A percentile compares a stretch with the other conserved stretches of the same genome.
These are phyloP conservation scores for Vitellaria paradoxa DNA, from an alignment of 179 eudicot genomes.

Conservation along the genomic window DNA sequence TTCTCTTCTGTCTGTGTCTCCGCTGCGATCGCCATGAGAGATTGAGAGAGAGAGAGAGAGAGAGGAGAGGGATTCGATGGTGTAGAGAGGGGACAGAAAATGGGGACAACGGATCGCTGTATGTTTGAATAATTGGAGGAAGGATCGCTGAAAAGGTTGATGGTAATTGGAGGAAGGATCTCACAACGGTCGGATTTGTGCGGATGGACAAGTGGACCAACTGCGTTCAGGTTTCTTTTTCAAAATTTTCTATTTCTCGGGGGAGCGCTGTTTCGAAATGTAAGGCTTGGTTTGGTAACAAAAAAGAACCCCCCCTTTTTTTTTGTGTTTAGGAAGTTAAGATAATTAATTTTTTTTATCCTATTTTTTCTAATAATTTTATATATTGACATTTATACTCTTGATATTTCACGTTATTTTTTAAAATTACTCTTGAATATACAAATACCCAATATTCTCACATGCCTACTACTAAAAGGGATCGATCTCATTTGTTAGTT, in stretches of 20 bases:
- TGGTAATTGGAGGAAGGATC: background rate
- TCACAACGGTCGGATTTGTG: slow-evolving; percentile 51
- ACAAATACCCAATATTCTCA: too few species aligned
- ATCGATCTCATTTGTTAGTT: too few species aligned
- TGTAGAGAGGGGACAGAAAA: slow-evolving; percentile 6
- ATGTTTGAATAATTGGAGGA: background rate
- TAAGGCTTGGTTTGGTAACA: background rate
- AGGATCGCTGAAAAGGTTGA: background rate
- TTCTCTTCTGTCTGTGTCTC: slow-evolving; percentile 39
- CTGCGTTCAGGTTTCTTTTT: background rate
- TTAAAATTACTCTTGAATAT: too few species aligned
- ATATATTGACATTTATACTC: too few species aligned
- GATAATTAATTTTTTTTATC: too few species aligned
- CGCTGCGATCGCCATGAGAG: slow-evolving; percentile 49
- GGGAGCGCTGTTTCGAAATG: background rate
- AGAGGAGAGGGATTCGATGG: background rate
- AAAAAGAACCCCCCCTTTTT: background rate
- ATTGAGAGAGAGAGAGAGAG: slow-evolving; percentile 11
- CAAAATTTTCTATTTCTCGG: background rate
- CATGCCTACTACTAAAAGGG: too few species aligned
- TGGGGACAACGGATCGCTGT: background rate
- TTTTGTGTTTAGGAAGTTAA: too few species aligned
- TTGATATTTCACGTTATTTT: too few species aligned
- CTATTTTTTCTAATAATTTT: too few species aligned
- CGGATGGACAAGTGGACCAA: background rate